phyloP scores from a whole-genome alignment of 257 asterid genomes.

The Solanum medicagineum region DNA sequence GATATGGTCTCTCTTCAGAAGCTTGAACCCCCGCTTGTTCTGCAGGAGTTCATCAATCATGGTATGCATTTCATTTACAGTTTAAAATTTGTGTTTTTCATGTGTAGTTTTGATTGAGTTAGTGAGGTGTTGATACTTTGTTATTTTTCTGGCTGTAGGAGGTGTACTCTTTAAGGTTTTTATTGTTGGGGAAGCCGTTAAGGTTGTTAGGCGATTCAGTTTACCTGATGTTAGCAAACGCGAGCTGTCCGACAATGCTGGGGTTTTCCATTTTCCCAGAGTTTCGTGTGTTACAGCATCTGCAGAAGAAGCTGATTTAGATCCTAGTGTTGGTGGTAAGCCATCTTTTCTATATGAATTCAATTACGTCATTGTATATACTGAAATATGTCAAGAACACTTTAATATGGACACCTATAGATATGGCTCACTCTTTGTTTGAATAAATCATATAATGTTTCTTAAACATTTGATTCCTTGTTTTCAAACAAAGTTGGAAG shows the following conservation, averaged over 20 bases:
- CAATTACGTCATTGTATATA: neutral
- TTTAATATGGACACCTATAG: neutral
- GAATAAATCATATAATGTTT: neutral
- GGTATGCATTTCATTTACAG: conserved; percentile 24
- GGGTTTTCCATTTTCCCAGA: conserved; percentile 75
- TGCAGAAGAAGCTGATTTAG: conserved; percentile 65
- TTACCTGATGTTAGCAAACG: conserved; percentile 67
- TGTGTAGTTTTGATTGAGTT: neutral
- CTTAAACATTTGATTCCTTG: neutral
- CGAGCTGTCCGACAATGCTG: conserved; percentile 42
- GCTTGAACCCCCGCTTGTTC: conserved; percentile 72
- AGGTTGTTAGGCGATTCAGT: conserved; percentile 78
- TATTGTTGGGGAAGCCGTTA: conserved; percentile 72
- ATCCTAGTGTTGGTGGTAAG: conserved; percentile 76
- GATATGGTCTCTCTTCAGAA: conserved; percentile 57
- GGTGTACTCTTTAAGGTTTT: conserved; percentile 81
- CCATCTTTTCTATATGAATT: neutral
- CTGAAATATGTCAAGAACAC: neutral
- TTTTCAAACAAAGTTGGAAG: neutral
- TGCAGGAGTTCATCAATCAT: conserved; percentile 91
- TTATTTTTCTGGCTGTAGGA: conserved; percentile 27
- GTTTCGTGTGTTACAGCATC: conserved; percentile 82
- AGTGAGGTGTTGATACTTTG: neutral
- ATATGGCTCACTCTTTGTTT: neutral
- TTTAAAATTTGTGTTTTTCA: neutral